Conservation (phyloP, 2,329 filamentous ascomycete genomes). For the Fusarium praegraminearum region DNA sequence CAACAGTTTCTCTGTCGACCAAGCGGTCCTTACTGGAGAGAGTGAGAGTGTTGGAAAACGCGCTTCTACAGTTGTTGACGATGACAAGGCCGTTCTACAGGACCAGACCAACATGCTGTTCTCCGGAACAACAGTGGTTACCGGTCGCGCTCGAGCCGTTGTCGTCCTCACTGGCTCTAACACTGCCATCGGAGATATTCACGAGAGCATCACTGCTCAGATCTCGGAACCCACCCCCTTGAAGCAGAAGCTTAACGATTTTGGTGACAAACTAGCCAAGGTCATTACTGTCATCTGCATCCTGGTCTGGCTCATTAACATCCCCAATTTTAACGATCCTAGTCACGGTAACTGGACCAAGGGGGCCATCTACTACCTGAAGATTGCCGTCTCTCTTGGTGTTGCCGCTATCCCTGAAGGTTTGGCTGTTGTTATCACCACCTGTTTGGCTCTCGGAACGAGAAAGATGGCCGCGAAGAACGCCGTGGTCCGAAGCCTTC, state of each 20-base stretch:
- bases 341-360: constrained; percentile 94
- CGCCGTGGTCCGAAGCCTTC: constrained; percentile 93
- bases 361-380: constrained; percentile 98
- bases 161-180: constrained; percentile 90
- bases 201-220: constrained; percentile 97
- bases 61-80: constrained; percentile 72
- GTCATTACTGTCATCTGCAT: constrained; percentile 98
- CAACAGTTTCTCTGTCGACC: constrained; percentile 97
- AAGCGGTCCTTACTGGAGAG: constrained; percentile 96
- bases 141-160: constrained; percentile 89
- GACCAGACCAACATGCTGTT: constrained; percentile 98
- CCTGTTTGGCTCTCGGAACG: constrained; percentile 93
- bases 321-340: constrained; percentile 95
- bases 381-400: constrained; percentile 98
- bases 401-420: constrained; percentile 98
- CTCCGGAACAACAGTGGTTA: constrained; percentile 97
- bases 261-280: constrained; percentile 95
- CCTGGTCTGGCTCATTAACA: constrained; percentile 98
- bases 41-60: constrained; percentile 97
- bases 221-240: constrained; percentile 97
- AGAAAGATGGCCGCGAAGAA: constrained; percentile 99
- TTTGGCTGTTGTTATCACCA: constrained; percentile 98
- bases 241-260: constrained; percentile 99
- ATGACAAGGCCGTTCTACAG: constrained; percentile 91
- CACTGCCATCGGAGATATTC: constrained; percentile 98